Base-by-base conservation (phyloP, 1,284 basidiomycete species). In the Somion occarium region DNA sequence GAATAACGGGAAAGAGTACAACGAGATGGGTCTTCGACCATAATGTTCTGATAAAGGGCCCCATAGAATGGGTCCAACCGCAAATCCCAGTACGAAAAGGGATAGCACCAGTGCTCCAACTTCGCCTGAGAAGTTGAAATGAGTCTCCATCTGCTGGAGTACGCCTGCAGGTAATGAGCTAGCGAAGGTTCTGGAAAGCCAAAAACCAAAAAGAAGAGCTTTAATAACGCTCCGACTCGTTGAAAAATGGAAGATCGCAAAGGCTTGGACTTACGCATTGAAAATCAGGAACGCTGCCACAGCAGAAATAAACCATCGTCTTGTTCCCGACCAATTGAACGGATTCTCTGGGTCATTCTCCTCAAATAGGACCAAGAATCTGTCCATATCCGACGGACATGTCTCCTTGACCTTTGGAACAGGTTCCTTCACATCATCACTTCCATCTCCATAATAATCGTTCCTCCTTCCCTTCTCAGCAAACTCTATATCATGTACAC, bases 271-370 rank as follows among this genome's bases (percentile, higher is more conserved):
- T 27, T 15, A 67, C 71, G 53, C 30, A 75, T 86, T 86, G 59
- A 90, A 72, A n/a, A 85, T 83, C 37, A 89, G 72, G 0, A 85
- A 47, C 27, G 82, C 82, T 20, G 73, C 78, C 2, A 83, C 60
- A 34, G 71, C 64, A 0, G 85, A 89, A n/a, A 90, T 51, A 54
- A 72, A 73, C 73, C 73, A 76, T 59, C 65, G 63, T 51, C 62
- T 65, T 22, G 45, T 25, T 3, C 49, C 58, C 0, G 69, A 67
- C 73, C 73, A 74, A 49, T 71, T 72, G 72, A 74, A 38, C 23
- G 38, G 24, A 49, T 41, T 39, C 13, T n/a, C 19, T 3, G 23
- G 12, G 38, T 46, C 20, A 25, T 44, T 27, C 23, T 45, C 23
- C 12, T 27, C 18, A 27, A 46, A 46, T 19, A 27, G 5, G 5